Evolutionary conservation across 140 eudicot species (phyloP), one percentile per base, ranked within the genome.

Genomic region (Flaveria floridana): DNA sequence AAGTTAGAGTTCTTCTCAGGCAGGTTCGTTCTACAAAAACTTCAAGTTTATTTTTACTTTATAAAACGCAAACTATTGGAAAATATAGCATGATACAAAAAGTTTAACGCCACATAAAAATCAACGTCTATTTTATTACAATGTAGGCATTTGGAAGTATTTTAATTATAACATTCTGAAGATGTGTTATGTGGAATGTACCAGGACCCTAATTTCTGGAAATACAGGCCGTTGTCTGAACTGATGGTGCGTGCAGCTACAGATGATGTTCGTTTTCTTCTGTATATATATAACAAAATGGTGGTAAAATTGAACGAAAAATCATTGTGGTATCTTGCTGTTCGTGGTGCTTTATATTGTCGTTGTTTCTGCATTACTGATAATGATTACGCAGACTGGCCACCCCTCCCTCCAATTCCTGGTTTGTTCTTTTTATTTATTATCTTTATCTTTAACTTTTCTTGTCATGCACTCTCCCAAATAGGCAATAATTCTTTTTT

Each of bases 241-340:
- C 82, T 77, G 65, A 93, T 93, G 98, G 85, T 89, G 73, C 93
- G 95, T 51, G 98, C 97, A 73, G 98, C 98, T 68, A 91, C 96
- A 69, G 98, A 93, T 61, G 98, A 93, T 86, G 98, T 93, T 47
- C 98, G 97, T 65, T 93, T 93, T 88, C 93, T 93, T 76, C 89
- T 85, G 69, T 85, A 73, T 61, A 85, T 93, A 53, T 88, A 90
- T 73, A 82, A 89, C 50, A 93, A 88, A 82, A 93, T 93, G 97
- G 78, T 88, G 78, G 96, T 87, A 71, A 93, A 86, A 72, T 73
- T 93, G 82, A 90, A 80, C 77, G 74, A 83, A 71, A 83, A 78
- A 73, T 93, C 98, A 37, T 79, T 88, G 72, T 93, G 98, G 98
- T 58, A 85, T 80, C 98, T 93, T 72, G 86, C 87, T n/a, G 89